These are phyloP conservation scores for Pilasporangium apinafurcum DNA, from an alignment of 352 stramenopile species.

Conservation along the genomic window DNA sequence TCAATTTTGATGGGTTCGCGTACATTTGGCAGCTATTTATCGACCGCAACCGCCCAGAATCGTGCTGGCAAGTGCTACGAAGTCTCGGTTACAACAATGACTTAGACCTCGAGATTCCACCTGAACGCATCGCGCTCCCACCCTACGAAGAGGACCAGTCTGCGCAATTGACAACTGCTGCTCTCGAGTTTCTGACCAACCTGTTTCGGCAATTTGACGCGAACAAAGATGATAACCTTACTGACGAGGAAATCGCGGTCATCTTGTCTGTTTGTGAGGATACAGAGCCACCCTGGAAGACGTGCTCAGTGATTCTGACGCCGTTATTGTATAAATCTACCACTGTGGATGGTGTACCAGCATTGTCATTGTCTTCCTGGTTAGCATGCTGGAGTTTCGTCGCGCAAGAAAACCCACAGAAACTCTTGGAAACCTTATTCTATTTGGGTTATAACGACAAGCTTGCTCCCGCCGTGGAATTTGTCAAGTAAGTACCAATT, in stretches of 20 bases:
- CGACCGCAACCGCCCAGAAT: conserved; percentile 84
- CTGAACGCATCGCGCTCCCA: conserved; percentile 47
- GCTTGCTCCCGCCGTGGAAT: conserved; percentile 48
- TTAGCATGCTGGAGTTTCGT: conserved; percentile 68
- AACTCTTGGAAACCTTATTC: conserved; percentile 73
- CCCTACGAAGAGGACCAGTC: conserved; percentile 66
- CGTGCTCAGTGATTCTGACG: conserved; percentile 44
- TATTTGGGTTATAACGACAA: conserved; percentile 83
- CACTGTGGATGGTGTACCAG: conserved; percentile 40
- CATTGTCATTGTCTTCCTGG: conserved; percentile 54
- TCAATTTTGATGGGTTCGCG: conserved; percentile 76
- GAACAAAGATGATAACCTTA: conserved; percentile 75
- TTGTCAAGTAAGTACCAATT: conserved; percentile 40
- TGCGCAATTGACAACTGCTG: conserved; percentile 62
- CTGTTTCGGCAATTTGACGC: conserved; percentile 80
- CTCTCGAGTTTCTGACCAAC: conserved; percentile 64
- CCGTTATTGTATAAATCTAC: conserved; percentile 51
- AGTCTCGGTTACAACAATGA: conserved; percentile 81
- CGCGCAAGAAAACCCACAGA: conserved; percentile 66
- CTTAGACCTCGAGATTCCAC: conserved; percentile 68
- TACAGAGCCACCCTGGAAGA: conserved; percentile 58
- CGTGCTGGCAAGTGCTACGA: conserved; percentile 81
- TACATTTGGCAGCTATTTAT: conserved; percentile 87
- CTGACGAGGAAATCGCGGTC: conserved; percentile 54
- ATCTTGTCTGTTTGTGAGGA: conserved; percentile 85